phyloP scores from a whole-genome alignment of 169 alveolate genomes.

The Theileria parva region DNA sequence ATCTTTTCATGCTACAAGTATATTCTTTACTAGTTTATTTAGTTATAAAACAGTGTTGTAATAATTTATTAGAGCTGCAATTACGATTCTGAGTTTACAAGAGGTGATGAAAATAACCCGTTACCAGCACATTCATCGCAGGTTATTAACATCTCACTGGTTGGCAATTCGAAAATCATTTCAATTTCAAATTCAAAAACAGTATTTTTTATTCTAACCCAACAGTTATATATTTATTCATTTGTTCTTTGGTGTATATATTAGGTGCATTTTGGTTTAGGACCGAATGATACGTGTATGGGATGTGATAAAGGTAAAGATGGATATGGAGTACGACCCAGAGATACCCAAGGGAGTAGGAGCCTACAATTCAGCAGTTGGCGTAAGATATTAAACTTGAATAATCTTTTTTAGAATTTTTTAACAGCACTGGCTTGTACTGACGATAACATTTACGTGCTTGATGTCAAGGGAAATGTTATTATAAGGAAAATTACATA shows the following conservation, averaged over 20 bases:
- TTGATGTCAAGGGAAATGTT: slow-evolving; percentile 51
- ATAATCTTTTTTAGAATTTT: slow-evolving; percentile 10
- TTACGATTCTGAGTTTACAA: slow-evolving; percentile 43
- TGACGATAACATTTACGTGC: slow-evolving; percentile 47
- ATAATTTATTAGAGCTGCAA: slow-evolving; percentile 43
- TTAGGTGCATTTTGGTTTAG: slow-evolving; percentile 1
- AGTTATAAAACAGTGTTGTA: background rate
- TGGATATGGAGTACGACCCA: slow-evolving; percentile 44
- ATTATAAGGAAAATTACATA: slow-evolving; percentile 33
- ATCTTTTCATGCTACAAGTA: slow-evolving; percentile 88
- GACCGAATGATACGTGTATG: slow-evolving; percentile 48
- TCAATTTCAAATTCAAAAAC: slow-evolving; percentile 49
- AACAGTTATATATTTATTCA: background rate
- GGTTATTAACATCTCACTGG: slow-evolving; percentile 33
- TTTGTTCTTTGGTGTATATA: background rate
- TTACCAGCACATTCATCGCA: slow-evolving; percentile 50
- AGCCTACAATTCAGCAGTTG: slow-evolving; percentile 34
- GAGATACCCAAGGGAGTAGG: slow-evolving; percentile 45
- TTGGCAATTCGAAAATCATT: slow-evolving; percentile 31
- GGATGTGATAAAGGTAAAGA: slow-evolving; percentile 26
- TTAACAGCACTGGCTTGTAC: slow-evolving; percentile 61
- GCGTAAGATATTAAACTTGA: slow-evolving; percentile 6
- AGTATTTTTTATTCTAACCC: slow-evolving; percentile 13
- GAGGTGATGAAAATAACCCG: background rate
- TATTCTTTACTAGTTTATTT: slow-evolving; percentile 12